Evolutionary conservation across 2,329 filamentous ascomycete genomes (phyloP).

Genomic region (Epichloe scottii): DNA sequence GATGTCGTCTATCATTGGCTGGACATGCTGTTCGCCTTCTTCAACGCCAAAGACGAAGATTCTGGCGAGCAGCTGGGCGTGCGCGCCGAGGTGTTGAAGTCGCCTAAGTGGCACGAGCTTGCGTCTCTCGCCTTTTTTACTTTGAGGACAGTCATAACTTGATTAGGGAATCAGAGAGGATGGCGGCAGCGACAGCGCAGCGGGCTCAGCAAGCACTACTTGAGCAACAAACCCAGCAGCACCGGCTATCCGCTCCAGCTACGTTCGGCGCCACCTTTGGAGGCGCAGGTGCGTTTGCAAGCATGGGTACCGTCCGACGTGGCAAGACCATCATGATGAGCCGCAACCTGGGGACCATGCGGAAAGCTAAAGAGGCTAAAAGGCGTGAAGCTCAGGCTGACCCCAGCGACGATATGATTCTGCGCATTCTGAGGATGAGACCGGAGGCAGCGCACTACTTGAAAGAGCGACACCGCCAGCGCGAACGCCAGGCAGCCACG

Average conservation of each 20-base stretch:
- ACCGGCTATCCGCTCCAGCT: slow-evolving; percentile 58
- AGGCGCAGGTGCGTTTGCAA: slow-evolving; percentile 38
- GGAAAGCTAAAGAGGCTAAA: slow-evolving; percentile 90
- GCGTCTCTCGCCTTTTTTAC: slow-evolving; percentile 98
- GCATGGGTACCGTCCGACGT: slow-evolving; percentile 53
- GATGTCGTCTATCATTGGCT: slow-evolving; percentile 96
- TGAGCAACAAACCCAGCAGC: slow-evolving; percentile 34
- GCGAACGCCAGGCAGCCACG: slow-evolving; percentile 80
- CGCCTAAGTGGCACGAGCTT: slow-evolving; percentile 95
- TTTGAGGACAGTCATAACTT: slow-evolving; percentile 84
- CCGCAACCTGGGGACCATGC: slow-evolving; percentile 91
- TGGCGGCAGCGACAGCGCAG: slow-evolving; percentile 77
- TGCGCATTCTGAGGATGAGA: slow-evolving; percentile 88
- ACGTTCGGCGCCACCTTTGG: slow-evolving; percentile 23
- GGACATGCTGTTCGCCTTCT: slow-evolving; percentile 81
- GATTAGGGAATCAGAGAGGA: slow-evolving; percentile 88
- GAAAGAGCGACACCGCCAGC: slow-evolving; percentile 81
- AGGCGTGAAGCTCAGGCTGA: slow-evolving; percentile 91
- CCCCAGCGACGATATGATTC: slow-evolving; percentile 94
- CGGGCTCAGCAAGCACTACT: slow-evolving; percentile 58
- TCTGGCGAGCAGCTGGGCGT: slow-evolving; percentile 74
- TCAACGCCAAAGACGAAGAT: slow-evolving; percentile 81
- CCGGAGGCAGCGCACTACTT: slow-evolving; percentile 81
- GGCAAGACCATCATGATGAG: slow-evolving; percentile 84
- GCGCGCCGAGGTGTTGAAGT: slow-evolving; percentile 82